A percentile compares a stretch with the other conserved stretches of the same genome.
These are phyloP conservation scores for Fusarium fujikuroi DNA, from an alignment of 2,329 filamentous ascomycete genomes.

Conservation along the genomic window DNA sequence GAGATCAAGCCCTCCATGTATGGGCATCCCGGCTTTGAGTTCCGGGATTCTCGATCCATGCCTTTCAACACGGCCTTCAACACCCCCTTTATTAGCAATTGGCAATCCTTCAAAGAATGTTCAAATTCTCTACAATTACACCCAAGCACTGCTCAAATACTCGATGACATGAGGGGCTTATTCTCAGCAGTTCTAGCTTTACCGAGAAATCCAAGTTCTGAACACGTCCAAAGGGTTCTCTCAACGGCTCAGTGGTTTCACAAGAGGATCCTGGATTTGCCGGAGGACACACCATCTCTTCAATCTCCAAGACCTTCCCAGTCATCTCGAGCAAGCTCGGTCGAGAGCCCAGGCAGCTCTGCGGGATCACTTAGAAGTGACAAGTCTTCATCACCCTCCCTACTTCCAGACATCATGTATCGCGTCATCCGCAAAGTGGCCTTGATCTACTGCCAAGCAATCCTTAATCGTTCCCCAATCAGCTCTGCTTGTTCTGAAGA, in stretches of 20 bases:
- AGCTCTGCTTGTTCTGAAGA: conserved; percentile 51
- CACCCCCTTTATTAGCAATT: conserved; percentile 58
- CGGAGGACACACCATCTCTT: conserved; percentile 41
- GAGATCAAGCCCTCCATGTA: conserved; percentile 57
- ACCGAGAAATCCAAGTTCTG: conserved; percentile 48
- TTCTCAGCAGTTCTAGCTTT: conserved; percentile 56
- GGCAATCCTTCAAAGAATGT: conserved; percentile 56
- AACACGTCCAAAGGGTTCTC: conserved; percentile 53
- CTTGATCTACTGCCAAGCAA: conserved; percentile 60
- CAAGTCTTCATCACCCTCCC: conserved; percentile 30
- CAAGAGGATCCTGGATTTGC: conserved; percentile 51
- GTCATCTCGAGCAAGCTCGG: conserved; percentile 25
- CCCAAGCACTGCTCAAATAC: conserved; percentile 57
- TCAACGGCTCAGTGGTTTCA: conserved; percentile 54
- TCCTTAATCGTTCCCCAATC: conserved; percentile 56
- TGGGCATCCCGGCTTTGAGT: conserved; percentile 55
- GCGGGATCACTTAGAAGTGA: conserved; percentile 26
- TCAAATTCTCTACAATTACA: conserved; percentile 57
- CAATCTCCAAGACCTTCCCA: conserved; percentile 16
- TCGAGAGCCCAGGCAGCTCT: conserved; percentile 20
- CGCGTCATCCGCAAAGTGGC: conserved; percentile 58
- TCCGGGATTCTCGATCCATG: conserved; percentile 50
- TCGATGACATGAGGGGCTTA: conserved; percentile 63
- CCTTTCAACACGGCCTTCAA: conserved; percentile 59
- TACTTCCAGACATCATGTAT: conserved; percentile 57